phyloP scores from a whole-genome alignment of 108 stramenopile species.

The Craspedostauros australis region DNA sequence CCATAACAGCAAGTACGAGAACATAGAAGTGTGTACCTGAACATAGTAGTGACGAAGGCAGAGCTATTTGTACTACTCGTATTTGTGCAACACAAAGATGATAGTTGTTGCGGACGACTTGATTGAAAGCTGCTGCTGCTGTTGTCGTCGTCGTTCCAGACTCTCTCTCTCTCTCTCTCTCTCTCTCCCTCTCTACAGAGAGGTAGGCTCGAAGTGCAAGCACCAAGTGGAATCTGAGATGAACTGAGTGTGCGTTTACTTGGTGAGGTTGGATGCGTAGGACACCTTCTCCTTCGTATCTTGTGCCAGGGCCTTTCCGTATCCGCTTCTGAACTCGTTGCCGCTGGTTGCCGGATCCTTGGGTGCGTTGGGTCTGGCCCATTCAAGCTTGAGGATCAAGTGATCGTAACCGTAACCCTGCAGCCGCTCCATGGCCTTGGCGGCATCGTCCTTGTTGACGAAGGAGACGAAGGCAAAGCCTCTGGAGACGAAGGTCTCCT shows the following conservation, averaged over 20 bases:
- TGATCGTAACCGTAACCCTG: conserved; percentile 98
- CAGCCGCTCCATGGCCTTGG: conserved; percentile 88
- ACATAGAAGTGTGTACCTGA: no score
- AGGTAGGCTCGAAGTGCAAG: no score
- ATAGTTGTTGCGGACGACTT: no score
- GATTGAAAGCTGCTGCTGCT: no score
- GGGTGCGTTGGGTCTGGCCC: conserved; percentile 93
- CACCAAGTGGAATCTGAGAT: no score
- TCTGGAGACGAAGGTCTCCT: conserved; percentile 85
- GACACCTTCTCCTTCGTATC: conserved; percentile 95
- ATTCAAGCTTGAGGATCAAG: conserved; percentile 98
- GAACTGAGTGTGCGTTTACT: conserved; percentile 4
- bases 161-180: no score
- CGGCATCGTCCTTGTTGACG: conserved; percentile 86
- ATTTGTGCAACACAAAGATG: no score
- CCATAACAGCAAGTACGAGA: no score
- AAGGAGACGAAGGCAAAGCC: conserved; percentile 98
- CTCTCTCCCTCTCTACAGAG: no score
- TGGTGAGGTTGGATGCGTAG: conserved; percentile 92
- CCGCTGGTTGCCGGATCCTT: conserved; percentile 76
- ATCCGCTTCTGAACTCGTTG: conserved; percentile 84
- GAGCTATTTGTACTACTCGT: no score
- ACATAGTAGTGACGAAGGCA: no score
- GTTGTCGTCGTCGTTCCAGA: no score
- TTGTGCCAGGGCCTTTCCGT: conserved; percentile 96